Percentiles rank a stretch among this genome's conserved stretches.
Evolutionary conservation across 225 moss, liverwort and hornwort species (phyloP).

Genomic region (Sphagnum contortum): DNA sequence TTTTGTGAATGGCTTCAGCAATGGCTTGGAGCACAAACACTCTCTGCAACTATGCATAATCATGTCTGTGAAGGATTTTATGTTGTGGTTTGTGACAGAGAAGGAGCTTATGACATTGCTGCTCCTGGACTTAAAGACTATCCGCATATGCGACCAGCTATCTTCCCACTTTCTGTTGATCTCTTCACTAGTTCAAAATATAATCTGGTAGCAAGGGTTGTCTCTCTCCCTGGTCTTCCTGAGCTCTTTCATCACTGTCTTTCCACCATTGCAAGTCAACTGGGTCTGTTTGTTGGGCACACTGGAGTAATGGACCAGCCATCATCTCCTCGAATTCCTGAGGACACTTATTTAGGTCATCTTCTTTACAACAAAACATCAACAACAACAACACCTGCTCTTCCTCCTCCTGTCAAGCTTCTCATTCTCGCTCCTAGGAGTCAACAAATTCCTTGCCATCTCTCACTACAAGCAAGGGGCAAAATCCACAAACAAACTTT

Average conservation of each 20-base stretch:
- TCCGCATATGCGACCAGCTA: constrained; percentile 30
- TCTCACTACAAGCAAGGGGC: constrained; percentile 26
- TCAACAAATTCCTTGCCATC: constrained; percentile 20
- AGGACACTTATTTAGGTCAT: constrained; percentile 19
- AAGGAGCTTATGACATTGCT: constrained; percentile 30
- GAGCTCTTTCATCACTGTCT: constrained; percentile 20
- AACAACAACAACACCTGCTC: neutral
- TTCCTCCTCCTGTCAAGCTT: constrained; percentile 15
- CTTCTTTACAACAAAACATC: constrained; percentile 14
- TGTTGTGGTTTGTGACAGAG: constrained; percentile 45
- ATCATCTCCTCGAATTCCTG: constrained; percentile 25
- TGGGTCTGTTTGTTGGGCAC: constrained; percentile 32
- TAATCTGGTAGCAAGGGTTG: constrained; percentile 34
- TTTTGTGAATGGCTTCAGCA: constrained; percentile 38
- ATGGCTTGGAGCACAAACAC: constrained; percentile 29
- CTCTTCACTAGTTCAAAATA: constrained; percentile 24
- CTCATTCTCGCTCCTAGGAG: constrained; percentile 17
- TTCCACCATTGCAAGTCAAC: constrained; percentile 27
- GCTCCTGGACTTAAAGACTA: constrained; percentile 28
- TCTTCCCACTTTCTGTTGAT: constrained; percentile 31
- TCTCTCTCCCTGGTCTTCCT: constrained; percentile 31
- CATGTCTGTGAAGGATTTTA: constrained; percentile 47
- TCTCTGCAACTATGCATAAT: constrained; percentile 46
- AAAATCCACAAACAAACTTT: constrained; percentile 21
- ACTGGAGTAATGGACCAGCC: constrained; percentile 18